A percentile compares a stretch with the other conserved stretches of the same genome.
Evolutionary conservation across 768 basidiomycete species (phyloP).

Genomic region (Mycena haematopus): DNA sequence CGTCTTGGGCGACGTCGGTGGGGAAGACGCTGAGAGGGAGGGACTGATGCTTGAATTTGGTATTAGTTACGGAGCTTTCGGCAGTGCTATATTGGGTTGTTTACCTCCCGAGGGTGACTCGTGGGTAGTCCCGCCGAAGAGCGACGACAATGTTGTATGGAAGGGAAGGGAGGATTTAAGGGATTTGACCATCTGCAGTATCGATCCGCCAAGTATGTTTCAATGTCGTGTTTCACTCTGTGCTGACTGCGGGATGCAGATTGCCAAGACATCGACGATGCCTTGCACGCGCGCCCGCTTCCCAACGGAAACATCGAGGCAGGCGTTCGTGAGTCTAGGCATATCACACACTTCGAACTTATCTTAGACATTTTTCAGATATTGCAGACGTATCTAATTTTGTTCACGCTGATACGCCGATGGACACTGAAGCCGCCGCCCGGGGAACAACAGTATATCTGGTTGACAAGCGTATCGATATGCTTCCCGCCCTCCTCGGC

Average conservation of each 20-base stretch:
- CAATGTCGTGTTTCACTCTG: background rate
- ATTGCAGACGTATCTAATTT: constrained; percentile 99
- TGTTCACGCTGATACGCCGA: constrained; percentile 89
- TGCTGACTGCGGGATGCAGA: constrained; percentile 47
- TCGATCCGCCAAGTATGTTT: constrained; percentile 87
- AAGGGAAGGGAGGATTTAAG: constrained; percentile 86
- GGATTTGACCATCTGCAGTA: constrained; percentile 88
- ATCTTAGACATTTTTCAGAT: constrained; percentile 54
- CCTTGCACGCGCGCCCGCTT: constrained; percentile 85
- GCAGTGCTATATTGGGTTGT: constrained; percentile 92
- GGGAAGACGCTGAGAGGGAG: constrained; percentile 96
- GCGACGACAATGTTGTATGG: constrained; percentile 64
- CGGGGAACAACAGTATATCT: constrained; percentile 97
- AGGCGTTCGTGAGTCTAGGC: constrained; percentile 85
- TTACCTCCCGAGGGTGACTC: constrained; percentile 86
- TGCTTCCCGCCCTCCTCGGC: constrained; percentile 92
- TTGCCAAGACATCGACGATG: constrained; percentile 99
- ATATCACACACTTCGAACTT: background rate
- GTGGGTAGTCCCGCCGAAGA: constrained; percentile 92
- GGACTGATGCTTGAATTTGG: constrained; percentile 93
- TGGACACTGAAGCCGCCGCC: constrained; percentile 96
- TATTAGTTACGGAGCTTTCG: constrained; percentile 95
- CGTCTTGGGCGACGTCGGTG: constrained; percentile 85
- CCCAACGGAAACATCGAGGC: constrained; percentile 96
- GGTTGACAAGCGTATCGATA: constrained; percentile 98